These are phyloP conservation scores for Komagataella phaffii DNA, from an alignment of 805 yeast genomes.

Conservation along the genomic window DNA sequence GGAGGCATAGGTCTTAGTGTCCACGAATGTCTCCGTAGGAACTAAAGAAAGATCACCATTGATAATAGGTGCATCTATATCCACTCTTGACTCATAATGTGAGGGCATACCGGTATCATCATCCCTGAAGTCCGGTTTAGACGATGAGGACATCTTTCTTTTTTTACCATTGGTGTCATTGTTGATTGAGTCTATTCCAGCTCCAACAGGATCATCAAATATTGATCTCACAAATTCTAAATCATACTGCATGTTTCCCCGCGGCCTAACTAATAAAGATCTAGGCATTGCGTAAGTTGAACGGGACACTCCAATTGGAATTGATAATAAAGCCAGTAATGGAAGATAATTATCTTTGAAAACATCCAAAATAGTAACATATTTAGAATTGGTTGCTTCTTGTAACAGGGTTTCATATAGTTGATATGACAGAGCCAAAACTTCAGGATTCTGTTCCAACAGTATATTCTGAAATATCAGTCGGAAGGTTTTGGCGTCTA, in stretches of 20 bases:
- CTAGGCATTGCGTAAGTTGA: conserved; percentile 78
- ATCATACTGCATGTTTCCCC: conserved; percentile 35
- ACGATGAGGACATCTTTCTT: conserved; percentile 23
- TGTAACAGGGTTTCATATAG: conserved; percentile 46
- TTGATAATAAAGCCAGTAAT: conserved; percentile 57
- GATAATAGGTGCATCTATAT: conserved; percentile 87
- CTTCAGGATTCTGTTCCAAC: conserved; percentile 76
- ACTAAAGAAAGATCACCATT: conserved; percentile 84
- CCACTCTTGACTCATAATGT: conserved; percentile 47
- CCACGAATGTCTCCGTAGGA: conserved; percentile 59
- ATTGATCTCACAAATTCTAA: conserved; percentile 15
- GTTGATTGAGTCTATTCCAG: conserved; percentile 7
- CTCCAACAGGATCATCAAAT: conserved; percentile 2
- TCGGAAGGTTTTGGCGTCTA: conserved; percentile 59
- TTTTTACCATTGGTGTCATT: conserved; percentile 23
- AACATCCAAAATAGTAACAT: conserved; percentile 29
- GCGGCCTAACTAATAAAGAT: conserved; percentile 63
- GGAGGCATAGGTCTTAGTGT: conserved; percentile 68
- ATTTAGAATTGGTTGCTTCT: conserved; percentile 23
- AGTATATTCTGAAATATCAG: conserved; percentile 76
- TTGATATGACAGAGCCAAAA: conserved; percentile 44
- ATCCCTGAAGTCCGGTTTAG: conserved; percentile 11
- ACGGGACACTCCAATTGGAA: conserved; percentile 92
- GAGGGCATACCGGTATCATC: conserved; percentile 27
- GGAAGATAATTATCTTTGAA: conserved; percentile 48